Evolutionary conservation across 2,329 filamentous ascomycete genomes (phyloP).

Genomic region (Anthostomella pinea): DNA sequence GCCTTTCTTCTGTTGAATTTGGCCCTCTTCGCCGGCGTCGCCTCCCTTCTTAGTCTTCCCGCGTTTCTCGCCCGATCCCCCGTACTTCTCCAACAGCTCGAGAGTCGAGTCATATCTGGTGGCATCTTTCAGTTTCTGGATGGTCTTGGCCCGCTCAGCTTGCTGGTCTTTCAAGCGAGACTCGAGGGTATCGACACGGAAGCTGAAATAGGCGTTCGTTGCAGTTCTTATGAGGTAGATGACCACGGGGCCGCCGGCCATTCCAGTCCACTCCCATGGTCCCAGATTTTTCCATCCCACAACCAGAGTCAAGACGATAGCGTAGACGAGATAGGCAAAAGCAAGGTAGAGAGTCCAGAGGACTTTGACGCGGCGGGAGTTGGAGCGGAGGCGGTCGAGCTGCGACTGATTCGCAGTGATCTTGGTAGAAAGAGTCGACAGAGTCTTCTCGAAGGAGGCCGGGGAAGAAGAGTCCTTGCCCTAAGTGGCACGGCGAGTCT

Average conservation of each 20-base stretch:
- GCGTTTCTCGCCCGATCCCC: conserved; percentile 57
- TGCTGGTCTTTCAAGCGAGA: conserved; percentile 70
- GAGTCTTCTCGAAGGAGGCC: conserved; percentile 87
- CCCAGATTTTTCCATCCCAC: conserved; percentile 81
- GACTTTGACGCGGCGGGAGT: conserved; percentile 74
- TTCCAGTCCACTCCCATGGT: conserved; percentile 70
- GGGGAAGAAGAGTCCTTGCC: conserved; percentile 76
- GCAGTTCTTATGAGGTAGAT: conserved; percentile 72
- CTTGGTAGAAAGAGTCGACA: conserved; percentile 77
- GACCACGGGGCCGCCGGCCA: conserved; percentile 76
- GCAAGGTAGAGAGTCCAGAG: conserved; percentile 87
- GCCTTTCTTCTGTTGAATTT: conserved; percentile 21
- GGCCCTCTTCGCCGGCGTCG: conserved; percentile 18
- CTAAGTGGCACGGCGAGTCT: conserved; percentile 41
- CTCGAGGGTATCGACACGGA: conserved; percentile 70
- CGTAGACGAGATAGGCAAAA: conserved; percentile 86
- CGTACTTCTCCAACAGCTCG: conserved; percentile 91
- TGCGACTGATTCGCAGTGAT: conserved; percentile 72
- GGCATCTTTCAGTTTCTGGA: conserved; percentile 89
- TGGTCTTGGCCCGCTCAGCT: conserved; percentile 78
- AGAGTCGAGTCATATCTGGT: conserved; percentile 96
- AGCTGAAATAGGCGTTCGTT: conserved; percentile 72
- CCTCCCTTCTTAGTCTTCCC: conserved; percentile 31
- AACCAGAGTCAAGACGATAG: conserved; percentile 77
- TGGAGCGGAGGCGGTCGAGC: conserved; percentile 70